Conservation (phyloP, 768 basidiomycete species). For the Saitozyma podzolica region DNA sequence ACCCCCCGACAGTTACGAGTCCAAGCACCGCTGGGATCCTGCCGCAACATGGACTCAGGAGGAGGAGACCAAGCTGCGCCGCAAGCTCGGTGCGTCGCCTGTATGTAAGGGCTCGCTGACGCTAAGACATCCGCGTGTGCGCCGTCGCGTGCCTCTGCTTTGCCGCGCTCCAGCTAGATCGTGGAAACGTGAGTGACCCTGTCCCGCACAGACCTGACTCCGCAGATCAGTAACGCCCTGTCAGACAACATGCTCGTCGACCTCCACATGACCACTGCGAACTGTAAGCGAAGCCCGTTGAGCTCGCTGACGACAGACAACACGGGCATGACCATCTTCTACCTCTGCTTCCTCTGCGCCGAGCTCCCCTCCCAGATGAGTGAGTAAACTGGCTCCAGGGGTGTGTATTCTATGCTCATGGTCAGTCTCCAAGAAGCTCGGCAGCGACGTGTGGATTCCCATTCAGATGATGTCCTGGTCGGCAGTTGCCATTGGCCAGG, state of each 20-base stretch:
- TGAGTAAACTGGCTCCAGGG: not conserved
- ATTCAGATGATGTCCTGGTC: constrained; percentile 38
- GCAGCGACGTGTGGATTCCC: constrained; percentile 37
- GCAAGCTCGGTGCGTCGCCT: constrained; percentile 28
- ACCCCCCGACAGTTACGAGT: constrained; percentile 32
- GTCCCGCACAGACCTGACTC: not conserved
- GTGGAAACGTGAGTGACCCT: constrained; percentile 26
- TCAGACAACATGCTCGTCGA: constrained; percentile 36
- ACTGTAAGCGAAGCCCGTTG: constrained; percentile 14
- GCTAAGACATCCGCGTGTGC: not conserved
- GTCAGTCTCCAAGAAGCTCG: constrained; percentile 28
- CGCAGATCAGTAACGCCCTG: constrained; percentile 34
- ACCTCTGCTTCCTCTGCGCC: constrained; percentile 32
- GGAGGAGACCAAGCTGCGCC: constrained; percentile 22
- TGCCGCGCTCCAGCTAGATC: constrained; percentile 30
- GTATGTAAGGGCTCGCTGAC: too few relatives aligned
- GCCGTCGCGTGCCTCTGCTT: constrained; percentile 20
- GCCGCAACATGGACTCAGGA: constrained; percentile 31
- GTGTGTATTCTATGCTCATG: not conserved
- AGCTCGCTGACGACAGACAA: constrained; percentile 17
- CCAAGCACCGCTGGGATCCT: constrained; percentile 37
- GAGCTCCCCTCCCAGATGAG: constrained; percentile 34
- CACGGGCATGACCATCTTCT: constrained; percentile 30
- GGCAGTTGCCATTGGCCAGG: constrained; percentile 20
- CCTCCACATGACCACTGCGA: constrained; percentile 30